Evolutionary conservation across 2,329 filamentous ascomycete species (phyloP).

Genomic region (Alternaria solani): DNA sequence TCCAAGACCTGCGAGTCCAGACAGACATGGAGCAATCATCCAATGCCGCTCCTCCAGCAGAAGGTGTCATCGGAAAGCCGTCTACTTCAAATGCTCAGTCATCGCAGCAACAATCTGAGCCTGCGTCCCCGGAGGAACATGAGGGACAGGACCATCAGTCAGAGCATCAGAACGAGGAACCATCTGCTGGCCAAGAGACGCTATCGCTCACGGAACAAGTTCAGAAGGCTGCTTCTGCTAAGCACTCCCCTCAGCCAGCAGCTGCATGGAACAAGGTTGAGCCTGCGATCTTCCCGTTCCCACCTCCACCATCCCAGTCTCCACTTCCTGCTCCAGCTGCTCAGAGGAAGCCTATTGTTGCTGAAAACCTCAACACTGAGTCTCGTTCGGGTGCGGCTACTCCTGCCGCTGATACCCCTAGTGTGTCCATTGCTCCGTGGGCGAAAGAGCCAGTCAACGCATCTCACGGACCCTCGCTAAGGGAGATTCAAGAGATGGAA

Average conservation of each 20-base stretch:
- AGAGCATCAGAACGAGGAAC: constrained; percentile 14
- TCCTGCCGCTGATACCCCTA: constrained; percentile 69
- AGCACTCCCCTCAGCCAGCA: constrained; percentile 63
- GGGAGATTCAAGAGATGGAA: constrained; percentile 96
- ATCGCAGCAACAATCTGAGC: constrained; percentile 30
- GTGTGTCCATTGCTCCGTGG: constrained; percentile 88
- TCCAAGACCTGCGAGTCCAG: constrained; percentile 78
- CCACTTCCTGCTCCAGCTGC: constrained; percentile 89
- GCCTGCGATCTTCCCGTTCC: constrained; percentile 80
- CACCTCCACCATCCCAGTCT: constrained; percentile 76
- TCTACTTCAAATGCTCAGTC: constrained; percentile 29
- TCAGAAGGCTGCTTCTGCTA: constrained; percentile 73
- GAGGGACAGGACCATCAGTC: constrained; percentile 25
- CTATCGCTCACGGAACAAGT: constrained; percentile 85
- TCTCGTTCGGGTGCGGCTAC: constrained; percentile 80
- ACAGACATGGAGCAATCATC: constrained; percentile 64
- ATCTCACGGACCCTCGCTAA: constrained; percentile 87
- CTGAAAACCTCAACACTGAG: constrained; percentile 72
- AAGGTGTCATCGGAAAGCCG: constrained; percentile 50
- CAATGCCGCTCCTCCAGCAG: constrained; percentile 37
- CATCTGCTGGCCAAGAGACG: constrained; percentile 55
- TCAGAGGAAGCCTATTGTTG: constrained; percentile 84
- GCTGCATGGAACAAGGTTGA: constrained; percentile 68
- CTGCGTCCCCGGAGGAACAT: constrained; percentile 29
- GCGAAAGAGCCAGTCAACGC: constrained; percentile 79